These are phyloP conservation scores for Collybia mongolica DNA, from an alignment of 768 basidiomycete species.

Conservation along the genomic window DNA sequence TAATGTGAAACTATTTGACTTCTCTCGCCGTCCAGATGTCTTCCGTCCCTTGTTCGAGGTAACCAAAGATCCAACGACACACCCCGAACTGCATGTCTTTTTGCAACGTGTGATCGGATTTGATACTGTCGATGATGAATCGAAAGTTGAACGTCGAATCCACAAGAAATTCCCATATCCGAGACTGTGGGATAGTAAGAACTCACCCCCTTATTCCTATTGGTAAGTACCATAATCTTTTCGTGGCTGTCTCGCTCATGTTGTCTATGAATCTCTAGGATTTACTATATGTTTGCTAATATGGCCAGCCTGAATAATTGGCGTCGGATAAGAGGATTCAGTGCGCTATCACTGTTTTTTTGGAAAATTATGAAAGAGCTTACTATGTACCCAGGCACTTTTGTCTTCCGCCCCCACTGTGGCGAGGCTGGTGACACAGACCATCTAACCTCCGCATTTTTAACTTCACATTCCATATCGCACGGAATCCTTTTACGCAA, in stretches of 20 bases:
- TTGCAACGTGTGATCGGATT: constrained; percentile 95
- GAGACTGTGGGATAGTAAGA: constrained; percentile 80
- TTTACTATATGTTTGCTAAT: constrained; percentile 98
- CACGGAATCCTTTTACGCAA: constrained; percentile 98
- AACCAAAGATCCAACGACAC: constrained; percentile 83
- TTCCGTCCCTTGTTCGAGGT: constrained; percentile 96
- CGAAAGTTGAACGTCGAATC: constrained; percentile 86
- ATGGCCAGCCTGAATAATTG: constrained; percentile 94
- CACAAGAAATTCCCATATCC: constrained; percentile 95
- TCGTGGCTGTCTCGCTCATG: neutral
- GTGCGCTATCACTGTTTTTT: constrained; percentile 44
- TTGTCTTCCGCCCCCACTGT: constrained; percentile 94
- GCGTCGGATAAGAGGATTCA: constrained; percentile 86
- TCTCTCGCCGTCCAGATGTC: constrained; percentile 55
- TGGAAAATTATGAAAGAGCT: neutral
- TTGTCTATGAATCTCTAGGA: constrained; percentile 43
- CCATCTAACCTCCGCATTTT: constrained; percentile 93
- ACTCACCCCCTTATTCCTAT: constrained; percentile 94
- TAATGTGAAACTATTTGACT: no score
- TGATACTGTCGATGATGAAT: constrained; percentile 99
- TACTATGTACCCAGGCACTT: constrained; percentile 65
- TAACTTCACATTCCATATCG: constrained; percentile 96
- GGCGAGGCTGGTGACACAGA: constrained; percentile 99
- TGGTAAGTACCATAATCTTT: constrained; percentile 53
- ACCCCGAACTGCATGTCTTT: constrained; percentile 95